Conservation (phyloP, 73 alveolate genomes). For the Uronychia setigera region DNA sequence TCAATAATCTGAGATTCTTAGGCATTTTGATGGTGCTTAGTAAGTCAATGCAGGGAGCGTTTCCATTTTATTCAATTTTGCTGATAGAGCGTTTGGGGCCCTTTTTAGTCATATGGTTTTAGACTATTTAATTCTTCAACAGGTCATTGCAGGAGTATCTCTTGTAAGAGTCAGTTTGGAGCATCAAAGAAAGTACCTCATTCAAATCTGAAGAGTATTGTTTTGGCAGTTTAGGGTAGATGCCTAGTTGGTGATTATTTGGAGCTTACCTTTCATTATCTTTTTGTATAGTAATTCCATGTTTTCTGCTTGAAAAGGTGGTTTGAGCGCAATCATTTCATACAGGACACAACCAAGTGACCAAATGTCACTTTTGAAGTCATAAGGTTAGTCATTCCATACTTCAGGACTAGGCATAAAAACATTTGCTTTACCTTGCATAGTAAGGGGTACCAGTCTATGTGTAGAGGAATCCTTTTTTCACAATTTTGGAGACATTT, state of each 20-base stretch:
- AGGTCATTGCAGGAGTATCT: slow-evolving; percentile 79
- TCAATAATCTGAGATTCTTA: slow-evolving; percentile 74
- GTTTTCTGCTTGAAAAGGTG: slow-evolving; percentile 80
- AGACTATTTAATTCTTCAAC: slow-evolving; percentile 23
- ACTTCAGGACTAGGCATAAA: slow-evolving; percentile 89
- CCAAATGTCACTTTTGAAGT: slow-evolving; percentile 93
- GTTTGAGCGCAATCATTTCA: slow-evolving; percentile 75
- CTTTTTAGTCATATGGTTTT: background rate
- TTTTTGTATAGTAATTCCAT: slow-evolving; percentile 75
- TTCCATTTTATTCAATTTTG: too few species aligned
- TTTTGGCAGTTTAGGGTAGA: slow-evolving; percentile 55
- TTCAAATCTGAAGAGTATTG: slow-evolving; percentile 63
- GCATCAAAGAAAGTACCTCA: slow-evolving; percentile 44
- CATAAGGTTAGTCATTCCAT: slow-evolving; percentile 80
- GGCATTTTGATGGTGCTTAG: slow-evolving; percentile 92
- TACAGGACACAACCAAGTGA: slow-evolving; percentile 90
- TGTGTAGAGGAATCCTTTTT: slow-evolving; percentile 60
- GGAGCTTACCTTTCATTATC: slow-evolving; percentile 41
- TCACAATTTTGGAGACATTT: slow-evolving; percentile 75
- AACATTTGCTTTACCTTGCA: too few species aligned
- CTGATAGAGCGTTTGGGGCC: too few species aligned
- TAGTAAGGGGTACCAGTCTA: slow-evolving; percentile 65
- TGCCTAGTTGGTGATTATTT: slow-evolving; percentile 17
- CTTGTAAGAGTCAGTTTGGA: slow-evolving; percentile 64
- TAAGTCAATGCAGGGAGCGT: background rate